Percentiles rank a stretch among this genome's conserved stretches.
Evolutionary conservation across 352 stramenopile species (phyloP).

Genomic region (Phytophthora ohioensis): DNA sequence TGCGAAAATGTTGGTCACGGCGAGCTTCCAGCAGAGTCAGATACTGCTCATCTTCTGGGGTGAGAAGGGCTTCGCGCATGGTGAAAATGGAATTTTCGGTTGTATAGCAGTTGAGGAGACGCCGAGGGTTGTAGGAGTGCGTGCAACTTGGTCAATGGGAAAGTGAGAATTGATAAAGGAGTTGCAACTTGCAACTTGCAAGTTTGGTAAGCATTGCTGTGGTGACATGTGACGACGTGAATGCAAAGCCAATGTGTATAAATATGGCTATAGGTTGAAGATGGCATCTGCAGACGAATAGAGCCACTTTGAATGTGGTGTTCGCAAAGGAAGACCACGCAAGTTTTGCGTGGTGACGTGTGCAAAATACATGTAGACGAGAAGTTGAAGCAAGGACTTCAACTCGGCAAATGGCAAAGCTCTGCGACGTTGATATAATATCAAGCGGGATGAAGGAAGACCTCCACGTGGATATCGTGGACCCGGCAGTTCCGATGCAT

Average conservation of each 20-base stretch:
- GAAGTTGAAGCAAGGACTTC: slow-evolving; percentile 20
- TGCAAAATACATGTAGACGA: slow-evolving; percentile 16
- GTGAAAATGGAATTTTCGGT: neutral
- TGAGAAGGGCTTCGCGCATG: slow-evolving; percentile 58
- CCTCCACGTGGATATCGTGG: neutral
- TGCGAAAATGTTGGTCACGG: slow-evolving; percentile 47
- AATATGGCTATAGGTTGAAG: slow-evolving; percentile 36
- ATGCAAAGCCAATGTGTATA: slow-evolving; percentile 32
- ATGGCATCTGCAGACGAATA: slow-evolving; percentile 32
- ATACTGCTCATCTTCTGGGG: slow-evolving; percentile 54
- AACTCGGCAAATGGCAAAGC: slow-evolving; percentile 14
- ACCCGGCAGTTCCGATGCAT: neutral
- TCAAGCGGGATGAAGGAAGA: neutral
- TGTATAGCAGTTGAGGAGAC: neutral
- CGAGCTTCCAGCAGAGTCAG: slow-evolving; percentile 55
- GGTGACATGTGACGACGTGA: slow-evolving; percentile 24
- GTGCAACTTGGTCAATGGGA: slow-evolving; percentile 2
- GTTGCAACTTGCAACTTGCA: slow-evolving; percentile 1
- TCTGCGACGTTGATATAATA: slow-evolving; percentile 11
- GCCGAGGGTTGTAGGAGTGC: too few relatives aligned
- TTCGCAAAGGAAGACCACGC: too few relatives aligned
- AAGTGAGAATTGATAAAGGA: neutral
- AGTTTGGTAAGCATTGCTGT: slow-evolving; percentile 29
- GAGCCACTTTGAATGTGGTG: slow-evolving; percentile 11
- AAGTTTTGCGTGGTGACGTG: neutral